Conservation (phyloP, 2,329 filamentous ascomycete genomes). For the Neonectria magnoliae region DNA sequence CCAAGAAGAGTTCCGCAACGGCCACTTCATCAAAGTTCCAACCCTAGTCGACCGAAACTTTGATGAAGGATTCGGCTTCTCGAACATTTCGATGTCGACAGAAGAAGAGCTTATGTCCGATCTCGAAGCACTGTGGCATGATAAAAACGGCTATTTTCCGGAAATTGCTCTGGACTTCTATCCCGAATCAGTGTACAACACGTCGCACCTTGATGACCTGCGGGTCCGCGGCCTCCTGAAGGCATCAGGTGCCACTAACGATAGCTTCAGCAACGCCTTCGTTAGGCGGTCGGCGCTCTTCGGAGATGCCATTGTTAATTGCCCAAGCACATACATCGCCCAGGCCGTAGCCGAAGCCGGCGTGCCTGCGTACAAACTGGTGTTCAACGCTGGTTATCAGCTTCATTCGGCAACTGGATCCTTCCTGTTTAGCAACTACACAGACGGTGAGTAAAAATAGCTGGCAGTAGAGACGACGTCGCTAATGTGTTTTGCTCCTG, state of each 20-base stretch:
- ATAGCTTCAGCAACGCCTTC: constrained; percentile 1
- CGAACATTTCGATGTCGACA: no score
- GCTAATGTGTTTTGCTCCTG: background rate
- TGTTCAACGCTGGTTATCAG: constrained; percentile 18
- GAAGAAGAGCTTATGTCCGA: no score
- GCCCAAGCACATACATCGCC: constrained; percentile 4
- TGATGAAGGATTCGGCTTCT: no score
- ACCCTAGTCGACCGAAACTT: no score
- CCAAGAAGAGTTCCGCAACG: no score
- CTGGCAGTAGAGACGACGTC: background rate
- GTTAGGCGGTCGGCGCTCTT: constrained; percentile 12
- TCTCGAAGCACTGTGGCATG: no score
- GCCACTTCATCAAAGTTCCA: no score
- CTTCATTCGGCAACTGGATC: constrained; percentile 14
- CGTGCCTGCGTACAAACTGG: constrained; percentile 4
- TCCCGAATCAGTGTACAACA: constrained; percentile 3
- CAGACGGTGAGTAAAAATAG: background rate
- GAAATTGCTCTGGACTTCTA: background rate
- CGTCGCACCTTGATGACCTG: background rate
- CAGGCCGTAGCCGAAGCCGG: constrained; percentile 10
- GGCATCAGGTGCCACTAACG: background rate
- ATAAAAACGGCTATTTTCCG: no score
- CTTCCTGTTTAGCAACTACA: constrained; percentile 9
- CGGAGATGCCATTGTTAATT: constrained; percentile 8
- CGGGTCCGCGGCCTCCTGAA: background rate